Evolutionary conservation across 177 flowering plant species (phyloP).

Genomic region (Vitis hybrid): DNA sequence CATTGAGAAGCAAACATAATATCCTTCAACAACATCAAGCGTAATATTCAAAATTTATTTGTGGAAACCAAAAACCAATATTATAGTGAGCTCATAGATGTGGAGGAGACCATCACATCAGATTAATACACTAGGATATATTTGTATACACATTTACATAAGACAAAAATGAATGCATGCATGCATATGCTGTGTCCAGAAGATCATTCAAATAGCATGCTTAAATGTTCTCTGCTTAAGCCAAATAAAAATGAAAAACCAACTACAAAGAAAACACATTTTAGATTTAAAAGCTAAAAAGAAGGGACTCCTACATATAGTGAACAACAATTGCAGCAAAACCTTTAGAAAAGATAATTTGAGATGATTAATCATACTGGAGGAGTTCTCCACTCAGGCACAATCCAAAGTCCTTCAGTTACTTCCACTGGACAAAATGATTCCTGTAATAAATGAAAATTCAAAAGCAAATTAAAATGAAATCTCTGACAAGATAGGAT

Average conservation of each 20-base stretch:
- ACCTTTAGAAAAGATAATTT: neutral
- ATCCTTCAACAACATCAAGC: neutral
- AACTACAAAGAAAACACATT: too few species aligned
- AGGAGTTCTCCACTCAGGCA: constrained; percentile 79
- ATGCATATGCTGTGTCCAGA: too few species aligned
- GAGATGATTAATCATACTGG: constrained; percentile 47
- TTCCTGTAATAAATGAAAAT: constrained; percentile 46
- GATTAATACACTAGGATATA: neutral
- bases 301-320: neutral
- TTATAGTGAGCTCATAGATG: neutral
- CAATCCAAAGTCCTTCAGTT: constrained; percentile 70
- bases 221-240: too few species aligned
- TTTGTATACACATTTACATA: neutral
- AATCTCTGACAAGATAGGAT: neutral
- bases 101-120: neutral
- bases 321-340: neutral
- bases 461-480: constrained; percentile 2
- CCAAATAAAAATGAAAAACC: too few species aligned
- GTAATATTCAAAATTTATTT: neutral
- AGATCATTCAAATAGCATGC: too few species aligned
- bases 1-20: constrained; percentile 5
- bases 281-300: too few species aligned
- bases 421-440: constrained; percentile 75
- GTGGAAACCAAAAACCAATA: neutral
- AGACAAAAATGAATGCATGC: neutral